Evolutionary conservation across 2,329 filamentous ascomycete genomes (phyloP).

Genomic region (Penicillium occitanis): DNA sequence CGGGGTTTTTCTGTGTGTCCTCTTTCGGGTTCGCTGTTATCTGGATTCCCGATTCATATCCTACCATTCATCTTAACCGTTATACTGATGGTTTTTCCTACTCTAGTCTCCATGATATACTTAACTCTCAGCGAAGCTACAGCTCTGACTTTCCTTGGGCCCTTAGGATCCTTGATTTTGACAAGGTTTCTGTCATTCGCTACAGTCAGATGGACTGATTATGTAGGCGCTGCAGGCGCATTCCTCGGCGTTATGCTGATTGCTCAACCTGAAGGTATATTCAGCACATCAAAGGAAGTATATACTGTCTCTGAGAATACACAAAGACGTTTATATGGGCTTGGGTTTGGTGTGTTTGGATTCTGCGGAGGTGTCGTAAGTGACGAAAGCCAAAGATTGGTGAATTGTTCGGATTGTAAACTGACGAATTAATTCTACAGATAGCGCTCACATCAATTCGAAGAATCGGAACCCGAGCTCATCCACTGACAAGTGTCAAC

Average conservation of each 20-base stretch:
- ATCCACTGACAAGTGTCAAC: background rate
- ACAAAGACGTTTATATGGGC: background rate
- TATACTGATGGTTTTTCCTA: background rate
- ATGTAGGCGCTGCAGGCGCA: background rate
- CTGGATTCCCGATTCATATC: no score
- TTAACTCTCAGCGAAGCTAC: background rate
- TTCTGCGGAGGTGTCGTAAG: background rate
- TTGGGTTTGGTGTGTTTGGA: background rate
- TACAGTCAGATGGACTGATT: background rate
- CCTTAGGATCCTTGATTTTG: background rate
- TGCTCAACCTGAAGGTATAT: background rate
- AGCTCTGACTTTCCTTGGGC: background rate
- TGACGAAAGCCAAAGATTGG: background rate
- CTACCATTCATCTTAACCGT: no score
- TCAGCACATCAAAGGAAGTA: background rate
- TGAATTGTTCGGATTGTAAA: background rate
- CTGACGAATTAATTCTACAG: background rate
- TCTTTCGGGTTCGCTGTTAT: background rate
- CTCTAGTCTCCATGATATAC: background rate
- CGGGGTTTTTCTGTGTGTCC: background rate
- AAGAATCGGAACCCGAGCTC: background rate
- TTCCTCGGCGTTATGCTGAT: background rate
- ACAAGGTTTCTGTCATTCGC: background rate
- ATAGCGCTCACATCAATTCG: background rate
- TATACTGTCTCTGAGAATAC: background rate